These are phyloP conservation scores for Candida quercuum DNA, from an alignment of 805 yeast genomes.

Conservation along the genomic window DNA sequence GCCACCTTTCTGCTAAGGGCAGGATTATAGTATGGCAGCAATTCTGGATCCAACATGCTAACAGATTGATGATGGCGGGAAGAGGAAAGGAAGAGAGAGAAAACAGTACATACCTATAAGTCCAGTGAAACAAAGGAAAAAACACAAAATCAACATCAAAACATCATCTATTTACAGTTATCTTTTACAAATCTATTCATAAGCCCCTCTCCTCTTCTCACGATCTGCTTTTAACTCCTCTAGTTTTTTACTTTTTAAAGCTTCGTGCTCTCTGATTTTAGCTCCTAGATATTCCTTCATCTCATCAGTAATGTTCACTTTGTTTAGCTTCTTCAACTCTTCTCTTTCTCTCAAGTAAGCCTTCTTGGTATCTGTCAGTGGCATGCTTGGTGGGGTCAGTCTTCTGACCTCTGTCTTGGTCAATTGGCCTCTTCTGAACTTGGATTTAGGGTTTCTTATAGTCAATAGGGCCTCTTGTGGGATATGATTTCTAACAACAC, in stretches of 20 bases:
- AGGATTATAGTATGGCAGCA: conserved; percentile 61
- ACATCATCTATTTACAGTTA: neutral
- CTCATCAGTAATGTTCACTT: conserved; percentile 41
- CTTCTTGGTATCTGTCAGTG: conserved; percentile 57
- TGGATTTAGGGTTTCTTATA: conserved; percentile 73
- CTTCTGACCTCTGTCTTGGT: conserved; percentile 57
- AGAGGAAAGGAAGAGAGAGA: neutral
- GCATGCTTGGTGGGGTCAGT: conserved; percentile 70
- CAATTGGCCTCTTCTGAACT: conserved; percentile 58
- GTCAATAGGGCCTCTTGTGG: conserved; percentile 63
- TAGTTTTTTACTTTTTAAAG: conserved; percentile 11
- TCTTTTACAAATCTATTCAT: neutral
- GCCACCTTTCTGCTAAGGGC: conserved; percentile 51
- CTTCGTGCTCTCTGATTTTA: conserved; percentile 29
- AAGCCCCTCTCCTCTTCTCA: neutral
- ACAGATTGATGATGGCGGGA: neutral
- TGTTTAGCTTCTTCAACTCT: conserved; percentile 35
- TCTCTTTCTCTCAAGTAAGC: conserved; percentile 53
- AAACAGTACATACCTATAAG: no score
- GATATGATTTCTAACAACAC: conserved; percentile 59
- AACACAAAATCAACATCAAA: neutral
- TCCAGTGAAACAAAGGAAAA: neutral
- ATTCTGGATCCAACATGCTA: conserved; percentile 30
- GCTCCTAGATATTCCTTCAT: conserved; percentile 50
- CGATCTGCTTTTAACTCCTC: conserved; percentile 11